Percentiles rank a stretch among this genome's conserved stretches.
These are phyloP conservation scores for Tetradesmus lagerheimii DNA, from an alignment of 139 green algal genomes.

Conservation along the genomic window DNA sequence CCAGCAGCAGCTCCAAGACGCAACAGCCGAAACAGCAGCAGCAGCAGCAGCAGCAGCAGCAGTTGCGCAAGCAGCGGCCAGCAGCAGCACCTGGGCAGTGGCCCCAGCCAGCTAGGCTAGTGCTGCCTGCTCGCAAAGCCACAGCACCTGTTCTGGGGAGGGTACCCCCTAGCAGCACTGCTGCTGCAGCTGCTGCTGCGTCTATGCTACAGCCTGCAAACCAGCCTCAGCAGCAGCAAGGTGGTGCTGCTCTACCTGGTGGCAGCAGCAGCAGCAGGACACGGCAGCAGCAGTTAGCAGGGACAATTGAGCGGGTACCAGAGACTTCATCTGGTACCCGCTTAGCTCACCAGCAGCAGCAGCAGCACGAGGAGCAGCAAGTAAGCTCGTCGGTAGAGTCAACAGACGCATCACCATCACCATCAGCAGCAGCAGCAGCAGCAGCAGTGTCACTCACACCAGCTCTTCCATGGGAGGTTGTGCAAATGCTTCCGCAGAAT, in stretches of 20 bases:
- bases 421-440: slow-evolving; percentile 11
- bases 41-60: slow-evolving; percentile 8
- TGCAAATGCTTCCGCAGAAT: neutral
- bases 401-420: too few species aligned
- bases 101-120: neutral
- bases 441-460: slow-evolving; percentile 5
- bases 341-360: neutral
- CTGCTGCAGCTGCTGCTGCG: slow-evolving; percentile 15
- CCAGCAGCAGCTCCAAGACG: neutral
- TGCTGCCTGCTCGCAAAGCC: slow-evolving; percentile 9
- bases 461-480: slow-evolving; percentile 19
- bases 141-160: slow-evolving; percentile 17
- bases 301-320: too few species aligned
- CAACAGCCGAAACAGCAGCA: neutral
- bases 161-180: slow-evolving; percentile 33
- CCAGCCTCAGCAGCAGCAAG: neutral
- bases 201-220: neutral
- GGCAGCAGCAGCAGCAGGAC: neutral
- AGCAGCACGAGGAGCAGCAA: neutral
- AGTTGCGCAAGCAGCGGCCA: neutral
- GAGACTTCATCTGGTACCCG: too few species aligned
- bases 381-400: neutral
- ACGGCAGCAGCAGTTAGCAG: neutral
- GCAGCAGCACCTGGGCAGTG: slow-evolving; percentile 1
- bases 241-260: neutral